These are phyloP conservation scores for Chaetomium globosum DNA, from an alignment of 2,329 filamentous ascomycete genomes.

Conservation along the genomic window DNA sequence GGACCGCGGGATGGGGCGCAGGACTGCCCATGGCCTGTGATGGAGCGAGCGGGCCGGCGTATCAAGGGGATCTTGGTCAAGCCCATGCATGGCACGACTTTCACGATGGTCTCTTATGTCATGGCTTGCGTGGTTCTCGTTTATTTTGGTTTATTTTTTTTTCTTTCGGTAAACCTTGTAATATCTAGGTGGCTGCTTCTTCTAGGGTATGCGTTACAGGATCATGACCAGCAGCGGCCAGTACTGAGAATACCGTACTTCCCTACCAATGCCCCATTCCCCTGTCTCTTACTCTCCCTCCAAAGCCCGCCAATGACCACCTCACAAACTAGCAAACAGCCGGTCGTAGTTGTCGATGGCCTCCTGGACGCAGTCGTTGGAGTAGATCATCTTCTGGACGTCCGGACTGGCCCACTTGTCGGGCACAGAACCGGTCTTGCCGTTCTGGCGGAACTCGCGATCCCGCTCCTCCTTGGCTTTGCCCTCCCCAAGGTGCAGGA, in stretches of 20 bases:
- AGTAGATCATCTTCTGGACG: constrained; percentile 68
- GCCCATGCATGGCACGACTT: not conserved
- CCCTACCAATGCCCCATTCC: not conserved
- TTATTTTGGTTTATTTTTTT: not conserved
- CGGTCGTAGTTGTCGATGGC: constrained; percentile 56
- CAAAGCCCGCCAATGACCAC: not conserved
- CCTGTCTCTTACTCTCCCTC: not conserved
- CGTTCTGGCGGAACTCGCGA: constrained; percentile 55
- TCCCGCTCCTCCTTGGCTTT: constrained; percentile 62
- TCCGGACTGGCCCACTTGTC: constrained; percentile 74
- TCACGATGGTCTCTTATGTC: constrained; percentile 4
- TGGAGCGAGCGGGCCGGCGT: not conserved
- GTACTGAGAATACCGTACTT: not conserved
- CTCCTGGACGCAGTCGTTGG: constrained; percentile 62
- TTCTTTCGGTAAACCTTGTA: constrained; percentile 9
- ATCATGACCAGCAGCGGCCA: too few species aligned
- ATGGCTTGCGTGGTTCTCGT: not conserved
- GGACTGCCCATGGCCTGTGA: not conserved
- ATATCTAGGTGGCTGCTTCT: constrained; percentile 16
- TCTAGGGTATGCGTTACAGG: constrained; percentile 16
- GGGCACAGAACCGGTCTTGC: constrained; percentile 54
- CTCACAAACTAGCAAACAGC: constrained; percentile 45
- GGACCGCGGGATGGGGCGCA: constrained; percentile 2
- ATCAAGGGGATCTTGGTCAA: not conserved
- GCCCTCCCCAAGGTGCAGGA: constrained; percentile 61